Evolutionary conservation across 176 grass and related monocot species (phyloP), one percentile per base, ranked within the genome.

Genomic region (Paspalum notatum): DNA sequence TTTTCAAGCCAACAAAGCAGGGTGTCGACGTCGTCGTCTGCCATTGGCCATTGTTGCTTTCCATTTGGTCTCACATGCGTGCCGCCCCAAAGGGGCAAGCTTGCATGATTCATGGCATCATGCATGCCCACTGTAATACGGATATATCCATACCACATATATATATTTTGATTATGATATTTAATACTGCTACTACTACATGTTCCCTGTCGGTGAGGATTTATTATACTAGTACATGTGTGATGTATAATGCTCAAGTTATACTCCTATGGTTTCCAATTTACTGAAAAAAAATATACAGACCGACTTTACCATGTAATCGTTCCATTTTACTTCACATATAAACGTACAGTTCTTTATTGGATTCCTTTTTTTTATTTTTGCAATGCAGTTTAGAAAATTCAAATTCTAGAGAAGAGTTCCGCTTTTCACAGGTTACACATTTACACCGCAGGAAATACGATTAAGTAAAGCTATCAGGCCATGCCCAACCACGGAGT

Each of bases 11-110:
- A 53, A 49, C 81, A 80, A 75, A 80, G 62, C 17, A 2, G 63
- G 71, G 25, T 71, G 62, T 55, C 54, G 56, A 51, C 49, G 24
- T 27, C 55, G 74, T 40, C 62, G 5, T 66, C 25, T 50, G 2
- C 75, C 9, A 5, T 6, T n/a, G n/a, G n/a, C 54, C 54, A 48
- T 41, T 61, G 9, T 80, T 74, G 52, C 25, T 65, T 87, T 74
- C 9, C 12, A 0, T 50, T 53, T 52, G 32, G 8, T 27, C 60
- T 70, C 87, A 75, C 80, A 62, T 87, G 53, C 76, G 37, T 68
- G 82, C 60, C 68, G 46, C 77, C 71, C 87, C 87, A 27, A 89
- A 89, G 82, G 87, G 71, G 87, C 45, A 85, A 26, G 44, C 40
- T 15, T 39, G 55, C 82, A 64, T 76, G 77, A 57, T 80, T 53